Evolutionary conservation across 2,329 filamentous ascomycete species (phyloP).

Genomic region (Neonectria sp.): DNA sequence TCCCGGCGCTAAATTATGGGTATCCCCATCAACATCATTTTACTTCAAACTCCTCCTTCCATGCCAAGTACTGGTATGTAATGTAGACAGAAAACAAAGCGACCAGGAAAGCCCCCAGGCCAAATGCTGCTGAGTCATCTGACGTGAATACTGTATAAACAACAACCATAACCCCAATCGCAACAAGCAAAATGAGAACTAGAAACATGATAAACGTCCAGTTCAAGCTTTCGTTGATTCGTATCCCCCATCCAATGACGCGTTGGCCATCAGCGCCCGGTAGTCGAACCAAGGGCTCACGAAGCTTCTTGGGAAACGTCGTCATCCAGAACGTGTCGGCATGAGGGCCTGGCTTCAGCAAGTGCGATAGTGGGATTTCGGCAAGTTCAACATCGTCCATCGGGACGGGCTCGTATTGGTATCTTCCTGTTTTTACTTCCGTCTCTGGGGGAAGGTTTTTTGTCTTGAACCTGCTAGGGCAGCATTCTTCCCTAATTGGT

Average conservation of each 20-base stretch:
- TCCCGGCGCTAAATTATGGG: too few relatives aligned
- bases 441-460: background rate
- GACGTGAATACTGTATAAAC: background rate
- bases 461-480: background rate
- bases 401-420: background rate
- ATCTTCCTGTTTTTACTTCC: background rate
- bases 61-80: background rate
- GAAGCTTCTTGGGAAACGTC: background rate
- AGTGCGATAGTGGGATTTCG: background rate
- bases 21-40: background rate
- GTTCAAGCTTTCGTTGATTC: background rate
- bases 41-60: background rate
- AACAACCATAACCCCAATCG: background rate
- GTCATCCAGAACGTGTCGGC: background rate
- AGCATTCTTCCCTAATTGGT: background rate
- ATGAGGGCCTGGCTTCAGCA: background rate
- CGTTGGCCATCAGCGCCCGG: background rate
- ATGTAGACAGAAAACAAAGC: background rate
- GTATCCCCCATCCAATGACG: background rate
- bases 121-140: background rate
- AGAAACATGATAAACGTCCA: background rate
- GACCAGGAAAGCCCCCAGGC: background rate
- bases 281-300: background rate
- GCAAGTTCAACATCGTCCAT: background rate
- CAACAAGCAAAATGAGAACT: background rate